Percentiles rank a stretch among this genome's conserved stretches.
Conservation (phyloP, 768 basidiomycete species). For the Myochromella boudieri region DNA sequence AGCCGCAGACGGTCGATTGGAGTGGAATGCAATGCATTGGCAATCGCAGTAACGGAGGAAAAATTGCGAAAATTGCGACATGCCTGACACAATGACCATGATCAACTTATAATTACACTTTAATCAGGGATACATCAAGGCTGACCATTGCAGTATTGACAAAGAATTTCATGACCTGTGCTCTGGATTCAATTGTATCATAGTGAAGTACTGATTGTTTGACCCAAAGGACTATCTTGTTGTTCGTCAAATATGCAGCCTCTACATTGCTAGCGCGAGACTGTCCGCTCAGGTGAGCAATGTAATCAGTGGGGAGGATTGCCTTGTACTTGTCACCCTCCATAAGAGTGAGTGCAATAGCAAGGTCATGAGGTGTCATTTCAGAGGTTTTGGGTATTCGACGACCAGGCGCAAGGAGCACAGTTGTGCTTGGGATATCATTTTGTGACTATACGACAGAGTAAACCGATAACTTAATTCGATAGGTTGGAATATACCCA, state of each 20-base stretch:
- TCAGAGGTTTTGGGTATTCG: conserved; percentile 29
- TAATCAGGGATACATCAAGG: not conserved
- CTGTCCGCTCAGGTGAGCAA: conserved; percentile 34
- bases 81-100: conserved; percentile 29
- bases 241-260: conserved; percentile 32
- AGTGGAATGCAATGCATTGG: conserved; percentile 39
- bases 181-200: conserved; percentile 34
- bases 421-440: conserved; percentile 5
- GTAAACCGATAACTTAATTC: not conserved
- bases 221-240: conserved; percentile 39
- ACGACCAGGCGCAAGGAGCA: conserved; percentile 21
- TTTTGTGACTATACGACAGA: conserved; percentile 9
- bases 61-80: conserved; percentile 45
- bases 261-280: conserved; percentile 32
- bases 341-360: conserved; percentile 41
- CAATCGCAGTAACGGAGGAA: conserved; percentile 41
- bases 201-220: conserved; percentile 40
- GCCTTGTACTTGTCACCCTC: conserved; percentile 41
- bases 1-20: conserved; percentile 34
- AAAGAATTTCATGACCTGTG: conserved; percentile 43
- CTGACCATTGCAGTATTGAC: conserved; percentile 40
- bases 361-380: conserved; percentile 38
- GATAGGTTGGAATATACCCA: conserved; percentile 17
- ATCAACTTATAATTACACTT: not conserved
- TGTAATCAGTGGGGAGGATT: conserved; percentile 41